Base-by-base conservation (phyloP, 805 yeast species). In the Yamadazyma ubonensis region DNA sequence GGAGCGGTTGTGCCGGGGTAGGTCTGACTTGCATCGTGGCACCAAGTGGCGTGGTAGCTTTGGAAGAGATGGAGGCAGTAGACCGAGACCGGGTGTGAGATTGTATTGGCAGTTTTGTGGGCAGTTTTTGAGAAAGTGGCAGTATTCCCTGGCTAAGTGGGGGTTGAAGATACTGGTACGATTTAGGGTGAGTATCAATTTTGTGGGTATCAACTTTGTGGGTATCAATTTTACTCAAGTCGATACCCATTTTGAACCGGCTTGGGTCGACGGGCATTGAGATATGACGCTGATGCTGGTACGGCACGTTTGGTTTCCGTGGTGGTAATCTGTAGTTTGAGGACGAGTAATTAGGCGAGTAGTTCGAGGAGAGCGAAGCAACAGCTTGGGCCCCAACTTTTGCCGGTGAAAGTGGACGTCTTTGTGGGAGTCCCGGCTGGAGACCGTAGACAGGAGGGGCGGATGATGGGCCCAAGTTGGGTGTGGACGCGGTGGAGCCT, bases 341-440 rank as follows among this genome's bases (percentile, higher is more conserved):
- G n/a, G n/a, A n/a, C n/a, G n/a, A n/a, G n/a, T n/a, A n/a, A n/a
- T n/a, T n/a, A n/a, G n/a, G n/a, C n/a, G n/a, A n/a, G n/a, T 5
- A 6, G 63, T 52, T 10, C 72, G 73, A 12, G 60, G 55, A 5
- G 68, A 67, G 46, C 47, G 55, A 61, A 0, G 90, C 90, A 14
- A 37, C 42, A 4, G 38, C 32, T 14, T 34, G 42, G 16, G 39
- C 42, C 5, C 39, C 42, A 4, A 42, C 5, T 18, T 33, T 33
- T 3, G 45, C 42, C 4, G 45, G 40, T 5, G 45, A 40, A 6
- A 35, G n/a, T 8, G 45, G 45, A 15, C 36, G 33, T 7, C 35
- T n/a, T n/a, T n/a, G n/a, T n/a, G n/a, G n/a, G n/a, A n/a, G n/a
- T n/a, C n/a, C n/a, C n/a, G n/a, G n/a, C n/a, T n/a, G n/a, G n/a